Evolutionary conservation across 306 rosid species (phyloP).

Genomic region (Medicago lupulina): DNA sequence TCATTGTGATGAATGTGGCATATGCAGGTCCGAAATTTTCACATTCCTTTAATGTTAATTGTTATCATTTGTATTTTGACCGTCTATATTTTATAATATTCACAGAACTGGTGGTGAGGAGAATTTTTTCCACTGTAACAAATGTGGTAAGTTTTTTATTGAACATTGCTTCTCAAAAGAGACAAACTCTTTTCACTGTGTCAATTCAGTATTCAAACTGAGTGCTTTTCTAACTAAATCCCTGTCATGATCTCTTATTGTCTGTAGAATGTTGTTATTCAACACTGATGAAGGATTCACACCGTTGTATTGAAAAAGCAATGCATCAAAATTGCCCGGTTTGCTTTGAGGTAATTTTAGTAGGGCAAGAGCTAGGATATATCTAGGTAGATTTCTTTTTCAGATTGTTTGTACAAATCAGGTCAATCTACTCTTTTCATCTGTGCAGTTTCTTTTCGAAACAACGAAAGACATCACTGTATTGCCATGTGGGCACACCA

Average conservation of each 20-base stretch:
- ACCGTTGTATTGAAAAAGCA: slow-evolving; percentile 50
- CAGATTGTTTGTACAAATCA: neutral
- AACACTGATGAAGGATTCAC: slow-evolving; percentile 38
- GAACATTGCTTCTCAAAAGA: neutral
- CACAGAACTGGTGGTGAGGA: slow-evolving; percentile 72
- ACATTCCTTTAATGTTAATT: slow-evolving; percentile 24
- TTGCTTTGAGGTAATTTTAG: slow-evolving; percentile 50
- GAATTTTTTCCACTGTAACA: slow-evolving; percentile 74
- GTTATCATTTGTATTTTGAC: slow-evolving; percentile 13
- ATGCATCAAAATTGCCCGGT: slow-evolving; percentile 49
- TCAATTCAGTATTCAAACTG: slow-evolving; percentile 13
- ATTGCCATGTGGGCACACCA: slow-evolving; percentile 79
- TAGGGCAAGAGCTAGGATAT: neutral
- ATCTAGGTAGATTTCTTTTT: neutral
- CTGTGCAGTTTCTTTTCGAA: slow-evolving; percentile 75
- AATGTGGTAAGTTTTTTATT: slow-evolving; percentile 60
- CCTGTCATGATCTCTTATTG: slow-evolving; percentile 7
- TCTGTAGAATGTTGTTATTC: slow-evolving; percentile 48
- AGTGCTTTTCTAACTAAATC: slow-evolving; percentile 19
- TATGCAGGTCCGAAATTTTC: slow-evolving; percentile 60
- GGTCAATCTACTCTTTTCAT: neutral
- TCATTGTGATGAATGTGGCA: slow-evolving; percentile 85
- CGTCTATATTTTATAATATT: neutral
- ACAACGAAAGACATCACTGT: slow-evolving; percentile 67
- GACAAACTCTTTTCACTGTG: slow-evolving; percentile 13